Evolutionary conservation across 1,284 basidiomycete species (phyloP).

Genomic region (Cutaneotrichosporon sp.): DNA sequence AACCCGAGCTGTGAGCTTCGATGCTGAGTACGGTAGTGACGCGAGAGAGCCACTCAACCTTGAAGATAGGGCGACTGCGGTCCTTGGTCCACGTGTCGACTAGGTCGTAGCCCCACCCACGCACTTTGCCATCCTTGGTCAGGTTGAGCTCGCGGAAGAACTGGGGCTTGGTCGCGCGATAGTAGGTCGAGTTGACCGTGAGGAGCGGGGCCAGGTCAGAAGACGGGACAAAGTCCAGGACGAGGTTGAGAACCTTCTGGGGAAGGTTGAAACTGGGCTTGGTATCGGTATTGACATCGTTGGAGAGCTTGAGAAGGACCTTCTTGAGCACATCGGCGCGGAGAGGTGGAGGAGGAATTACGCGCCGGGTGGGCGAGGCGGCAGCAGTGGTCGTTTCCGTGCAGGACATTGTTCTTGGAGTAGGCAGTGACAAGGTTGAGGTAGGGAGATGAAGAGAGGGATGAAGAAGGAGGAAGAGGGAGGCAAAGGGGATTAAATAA

Average conservation of each 20-base stretch:
- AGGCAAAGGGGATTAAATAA: too few species aligned
- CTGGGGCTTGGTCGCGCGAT: slow-evolving; percentile 3
- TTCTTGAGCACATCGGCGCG: background rate
- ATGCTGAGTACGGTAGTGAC: background rate
- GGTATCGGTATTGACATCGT: too few species aligned
- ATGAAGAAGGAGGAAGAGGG: background rate
- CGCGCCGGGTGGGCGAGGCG: background rate
- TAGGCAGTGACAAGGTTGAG: background rate
- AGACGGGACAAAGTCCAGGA: background rate
- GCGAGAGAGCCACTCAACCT: background rate
- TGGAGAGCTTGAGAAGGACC: background rate
- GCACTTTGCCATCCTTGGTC: background rate
- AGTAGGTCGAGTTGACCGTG: slow-evolving; percentile 11
- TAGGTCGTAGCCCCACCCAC: background rate
- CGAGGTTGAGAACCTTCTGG: background rate
- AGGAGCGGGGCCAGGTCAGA: background rate
- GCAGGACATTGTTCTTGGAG: background rate
- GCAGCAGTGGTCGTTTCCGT: background rate
- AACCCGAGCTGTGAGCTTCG: background rate
- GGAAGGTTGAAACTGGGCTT: background rate
- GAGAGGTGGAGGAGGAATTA: background rate
- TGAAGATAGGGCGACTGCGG: background rate
- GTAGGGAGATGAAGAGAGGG: too few species aligned
- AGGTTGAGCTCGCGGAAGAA: slow-evolving; percentile 8
- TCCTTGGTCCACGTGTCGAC: background rate